phyloP scores from a whole-genome alignment of 2,329 filamentous ascomycete genomes.

The Penicillium nordicum region DNA sequence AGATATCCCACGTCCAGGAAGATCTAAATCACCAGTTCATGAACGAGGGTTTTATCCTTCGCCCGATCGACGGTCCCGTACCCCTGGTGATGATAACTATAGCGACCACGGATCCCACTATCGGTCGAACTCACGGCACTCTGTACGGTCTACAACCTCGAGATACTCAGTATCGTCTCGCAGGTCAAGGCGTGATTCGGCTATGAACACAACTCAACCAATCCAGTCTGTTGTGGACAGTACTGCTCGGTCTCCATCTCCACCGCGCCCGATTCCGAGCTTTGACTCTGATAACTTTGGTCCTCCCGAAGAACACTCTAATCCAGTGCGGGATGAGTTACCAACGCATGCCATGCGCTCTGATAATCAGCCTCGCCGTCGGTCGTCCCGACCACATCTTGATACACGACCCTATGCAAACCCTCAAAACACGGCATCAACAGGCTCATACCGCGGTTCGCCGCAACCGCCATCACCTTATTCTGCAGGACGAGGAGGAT shows the following conservation, averaged over 20 bases:
- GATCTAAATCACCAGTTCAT: conserved; percentile 34
- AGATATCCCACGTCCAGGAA: conserved; percentile 26
- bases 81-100: conserved; percentile 26
- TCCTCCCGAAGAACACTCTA: conserved; percentile 31
- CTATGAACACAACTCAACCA: conserved; percentile 29
- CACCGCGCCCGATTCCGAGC: conserved; percentile 32
- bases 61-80: conserved; percentile 29
- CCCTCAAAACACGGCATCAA: conserved; percentile 55
- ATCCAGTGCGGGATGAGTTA: conserved; percentile 33
- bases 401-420: conserved; percentile 52
- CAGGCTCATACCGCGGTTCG: conserved; percentile 56
- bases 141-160: conserved; percentile 30
- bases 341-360: conserved; percentile 34
- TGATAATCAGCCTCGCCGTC: conserved; percentile 31
- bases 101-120: conserved; percentile 27
- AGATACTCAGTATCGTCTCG: conserved; percentile 29
- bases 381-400: conserved; percentile 41
- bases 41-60: conserved; percentile 25
- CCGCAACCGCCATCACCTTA: conserved; percentile 63
- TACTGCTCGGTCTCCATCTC: conserved; percentile 32
- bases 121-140: conserved; percentile 37
- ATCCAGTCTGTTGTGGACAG: conserved; percentile 30
- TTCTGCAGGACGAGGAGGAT: conserved; percentile 52
- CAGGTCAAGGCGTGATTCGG: conserved; percentile 19
- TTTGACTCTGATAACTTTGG: conserved; percentile 32